Base-by-base conservation (phyloP, 225 moss, liverwort and hornwort genomes). In the Thuidium tamariscinum region DNA sequence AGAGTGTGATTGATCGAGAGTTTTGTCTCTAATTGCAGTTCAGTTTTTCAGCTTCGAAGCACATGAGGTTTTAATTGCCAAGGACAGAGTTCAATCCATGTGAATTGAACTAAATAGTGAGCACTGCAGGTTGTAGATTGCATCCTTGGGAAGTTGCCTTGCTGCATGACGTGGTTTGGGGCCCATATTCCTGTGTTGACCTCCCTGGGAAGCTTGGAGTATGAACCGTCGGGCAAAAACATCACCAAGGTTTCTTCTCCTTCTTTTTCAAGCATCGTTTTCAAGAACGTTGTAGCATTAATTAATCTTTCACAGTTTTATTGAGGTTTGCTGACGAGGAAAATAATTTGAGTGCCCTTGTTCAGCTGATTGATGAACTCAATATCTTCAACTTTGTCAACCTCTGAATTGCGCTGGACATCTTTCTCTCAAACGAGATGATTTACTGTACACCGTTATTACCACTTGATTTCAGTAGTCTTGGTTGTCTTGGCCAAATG, bases 151-250 rank as follows among this genome's bases (percentile, higher is more conserved):
- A 86, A 85, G 39, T 82, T 88, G 89, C 93, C 98, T 30, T 98
- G 98, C 86, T 98, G 98, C 89, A 63, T 97, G 89, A 95, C 97
- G 70, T 98, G 98, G 98, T 97, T 97, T 67, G 98, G 98, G 27
- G 93, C 95, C 32, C 98, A 97, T 74, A 87, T 78, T 26, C 98
- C 98, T 36, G 27, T 98, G 12, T 42, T 94, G 83, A 89, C 95
- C 32, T 16, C 98, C 27, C 89, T 98, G 49, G 98, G 98, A 34
- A 93, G 96, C 91, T 73, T 97, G 48, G 92, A 96, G 49, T 92
- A 89, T 76, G 96, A 97, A 49, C 82, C 93, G 6, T 87, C 89
- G 15, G 93, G 95, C 51, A 95, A 85, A 49, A 98, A 98, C 73
- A 91, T 98, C 78, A 94, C 95, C 13, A 97, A 98, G 98, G 97